These are phyloP conservation scores for Colletotrichum trifolii DNA, from an alignment of 2,329 filamentous ascomycete species.

Conservation along the genomic window DNA sequence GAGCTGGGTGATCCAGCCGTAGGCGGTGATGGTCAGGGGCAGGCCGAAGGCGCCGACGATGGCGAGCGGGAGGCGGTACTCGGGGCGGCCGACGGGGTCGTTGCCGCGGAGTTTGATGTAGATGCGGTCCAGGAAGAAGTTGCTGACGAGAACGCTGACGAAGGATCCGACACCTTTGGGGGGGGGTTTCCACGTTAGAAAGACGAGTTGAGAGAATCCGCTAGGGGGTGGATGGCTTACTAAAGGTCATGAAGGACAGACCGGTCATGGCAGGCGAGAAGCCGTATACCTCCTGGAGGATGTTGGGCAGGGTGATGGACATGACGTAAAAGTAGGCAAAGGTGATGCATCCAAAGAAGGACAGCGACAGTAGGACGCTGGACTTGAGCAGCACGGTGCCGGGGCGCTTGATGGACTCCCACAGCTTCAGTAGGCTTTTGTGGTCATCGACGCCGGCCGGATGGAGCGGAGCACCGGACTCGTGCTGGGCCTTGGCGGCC, in stretches of 20 bases:
- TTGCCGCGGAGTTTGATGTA: constrained; percentile 59
- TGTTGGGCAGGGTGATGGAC: constrained; percentile 62
- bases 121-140: constrained; percentile 62
- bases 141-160: constrained; percentile 60
- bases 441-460: constrained; percentile 38
- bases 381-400: constrained; percentile 60
- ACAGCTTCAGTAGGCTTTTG: constrained; percentile 44
- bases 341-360: constrained; percentile 57
- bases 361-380: constrained; percentile 61
- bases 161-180: constrained; percentile 59
- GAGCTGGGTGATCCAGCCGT: constrained; percentile 63
- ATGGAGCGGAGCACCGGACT: constrained; percentile 40
- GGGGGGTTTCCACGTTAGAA: neutral
- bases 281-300: constrained; percentile 59
- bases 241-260: constrained; percentile 65
- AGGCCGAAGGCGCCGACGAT: constrained; percentile 59
- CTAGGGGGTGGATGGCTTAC: constrained; percentile 45
- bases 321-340: constrained; percentile 67
- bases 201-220: neutral
- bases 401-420: constrained; percentile 58
- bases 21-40: constrained; percentile 56
- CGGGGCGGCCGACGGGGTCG: constrained; percentile 58
- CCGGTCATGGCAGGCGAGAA: constrained; percentile 64
- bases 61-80: constrained; percentile 64
- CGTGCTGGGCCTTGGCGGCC: constrained; percentile 46